These are phyloP conservation scores for Dictyostelium capitatum DNA, from an alignment of 78 protist species.

Conservation along the genomic window DNA sequence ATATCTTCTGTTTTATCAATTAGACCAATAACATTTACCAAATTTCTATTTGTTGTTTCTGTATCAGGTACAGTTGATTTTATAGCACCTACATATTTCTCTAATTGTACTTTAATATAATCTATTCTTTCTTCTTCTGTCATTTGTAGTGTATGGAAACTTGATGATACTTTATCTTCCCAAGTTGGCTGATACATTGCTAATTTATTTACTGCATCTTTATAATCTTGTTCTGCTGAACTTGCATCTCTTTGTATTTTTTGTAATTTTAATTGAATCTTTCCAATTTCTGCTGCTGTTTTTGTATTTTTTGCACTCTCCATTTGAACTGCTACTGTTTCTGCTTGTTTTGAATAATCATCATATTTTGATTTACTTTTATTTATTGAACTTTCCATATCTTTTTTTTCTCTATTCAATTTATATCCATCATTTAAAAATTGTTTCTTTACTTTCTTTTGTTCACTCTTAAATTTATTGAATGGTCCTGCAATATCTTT, in stretches of 20 bases:
- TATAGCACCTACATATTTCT: conserved; percentile 42
- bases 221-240: conserved; percentile 35
- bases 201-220: conserved; percentile 39
- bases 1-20: conserved; percentile 68
- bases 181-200: conserved; percentile 38
- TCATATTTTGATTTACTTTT: conserved; percentile 41
- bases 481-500: conserved; percentile 51
- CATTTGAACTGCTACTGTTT: conserved; percentile 2
- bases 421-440: conserved; percentile 48
- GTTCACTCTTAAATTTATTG: conserved; percentile 47
- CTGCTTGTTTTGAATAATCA: conserved; percentile 70
- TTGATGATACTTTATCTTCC: conserved; percentile 43
- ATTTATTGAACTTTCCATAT: conserved; percentile 29
- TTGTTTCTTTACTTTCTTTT: conserved; percentile 50
- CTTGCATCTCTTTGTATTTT: conserved; percentile 17
- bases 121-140: conserved; percentile 74
- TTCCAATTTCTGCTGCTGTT: conserved; percentile 30
- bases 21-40: background rate
- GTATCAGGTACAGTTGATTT: conserved; percentile 25
- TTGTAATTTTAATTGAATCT: conserved; percentile 17
- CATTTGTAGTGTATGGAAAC: conserved; percentile 33
- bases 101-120: conserved; percentile 62
- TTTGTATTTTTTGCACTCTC: conserved; percentile 43
- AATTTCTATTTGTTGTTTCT: conserved; percentile 13
- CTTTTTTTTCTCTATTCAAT: conserved; percentile 49